phyloP scores from a whole-genome alignment of 768 basidiomycete genomes.

The Tricholoma furcatifolium region DNA sequence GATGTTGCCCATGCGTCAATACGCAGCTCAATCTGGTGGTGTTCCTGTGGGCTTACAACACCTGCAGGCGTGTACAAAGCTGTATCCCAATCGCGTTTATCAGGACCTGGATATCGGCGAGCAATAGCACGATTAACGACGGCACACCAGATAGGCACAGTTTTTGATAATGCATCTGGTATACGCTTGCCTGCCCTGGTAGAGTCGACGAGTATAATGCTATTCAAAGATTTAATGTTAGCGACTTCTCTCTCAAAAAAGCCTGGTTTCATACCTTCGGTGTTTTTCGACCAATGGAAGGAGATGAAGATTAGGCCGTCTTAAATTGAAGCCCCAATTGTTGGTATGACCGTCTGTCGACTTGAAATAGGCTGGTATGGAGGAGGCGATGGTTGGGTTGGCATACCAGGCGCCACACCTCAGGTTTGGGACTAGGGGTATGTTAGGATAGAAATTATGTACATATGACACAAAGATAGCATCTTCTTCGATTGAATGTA shows the following conservation, averaged over 20 bases:
- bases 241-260: neutral
- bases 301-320: slow-evolving; percentile 82
- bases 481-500: slow-evolving; percentile 85
- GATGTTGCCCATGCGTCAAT: slow-evolving; percentile 69
- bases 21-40: slow-evolving; percentile 66
- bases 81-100: slow-evolving; percentile 46
- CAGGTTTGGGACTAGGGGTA: slow-evolving; percentile 71
- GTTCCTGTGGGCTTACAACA: slow-evolving; percentile 72
- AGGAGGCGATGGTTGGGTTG: slow-evolving; percentile 52
- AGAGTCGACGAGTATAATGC: slow-evolving; percentile 87
- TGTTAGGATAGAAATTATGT: slow-evolving; percentile 28
- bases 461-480: slow-evolving; percentile 55
- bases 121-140: slow-evolving; percentile 72
- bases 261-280: slow-evolving; percentile 50
- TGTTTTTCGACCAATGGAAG: slow-evolving; percentile 52
- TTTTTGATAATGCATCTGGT: slow-evolving; percentile 92
- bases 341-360: slow-evolving; percentile 87
- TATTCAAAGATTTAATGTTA: slow-evolving; percentile 27
- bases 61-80: slow-evolving; percentile 70
- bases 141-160: slow-evolving; percentile 92
- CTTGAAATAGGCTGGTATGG: slow-evolving; percentile 78
- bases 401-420: slow-evolving; percentile 96
- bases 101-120: slow-evolving; percentile 29
- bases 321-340: slow-evolving; percentile 83
- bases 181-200: slow-evolving; percentile 91